Conservation (phyloP, 805 yeast genomes). For the Candida saitoana region DNA sequence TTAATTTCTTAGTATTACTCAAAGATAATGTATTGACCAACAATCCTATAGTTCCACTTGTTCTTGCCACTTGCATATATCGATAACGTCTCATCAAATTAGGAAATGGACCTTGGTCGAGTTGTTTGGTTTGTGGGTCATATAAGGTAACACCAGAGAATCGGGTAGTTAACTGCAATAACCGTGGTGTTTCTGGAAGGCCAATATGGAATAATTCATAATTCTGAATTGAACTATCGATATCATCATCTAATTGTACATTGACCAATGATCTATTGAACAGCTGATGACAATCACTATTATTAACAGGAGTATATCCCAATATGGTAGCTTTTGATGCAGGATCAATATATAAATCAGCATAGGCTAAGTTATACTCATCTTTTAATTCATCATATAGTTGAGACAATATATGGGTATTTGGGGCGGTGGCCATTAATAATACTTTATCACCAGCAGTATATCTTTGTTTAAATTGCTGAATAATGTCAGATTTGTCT, state of each 20-base stretch:
- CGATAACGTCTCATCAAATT: constrained; percentile 80
- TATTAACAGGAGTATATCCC: constrained; percentile 31
- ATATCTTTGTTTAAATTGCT: constrained; percentile 40
- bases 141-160: constrained; percentile 52
- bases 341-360: constrained; percentile 27
- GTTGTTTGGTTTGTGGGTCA: constrained; percentile 35
- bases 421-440: constrained; percentile 73
- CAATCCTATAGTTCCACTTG: constrained; percentile 90
- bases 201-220: constrained; percentile 68
- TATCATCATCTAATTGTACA: constrained; percentile 16
- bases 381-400: constrained; percentile 32
- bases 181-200: constrained; percentile 71
- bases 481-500: constrained; percentile 36
- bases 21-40: constrained; percentile 86
- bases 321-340: constrained; percentile 36
- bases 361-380: constrained; percentile 28
- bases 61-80: constrained; percentile 81
- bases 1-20: constrained; percentile 62
- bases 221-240: constrained; percentile 27
- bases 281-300: constrained; percentile 1
- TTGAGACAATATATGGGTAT: constrained; percentile 42
- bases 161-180: constrained; percentile 69
- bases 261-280: constrained; percentile 14
- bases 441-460: constrained; percentile 42
- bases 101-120: constrained; percentile 62